Base-by-base conservation (phyloP, 495 filamentous ascomycete genomes). In the Penicillium dipodomyicola region DNA sequence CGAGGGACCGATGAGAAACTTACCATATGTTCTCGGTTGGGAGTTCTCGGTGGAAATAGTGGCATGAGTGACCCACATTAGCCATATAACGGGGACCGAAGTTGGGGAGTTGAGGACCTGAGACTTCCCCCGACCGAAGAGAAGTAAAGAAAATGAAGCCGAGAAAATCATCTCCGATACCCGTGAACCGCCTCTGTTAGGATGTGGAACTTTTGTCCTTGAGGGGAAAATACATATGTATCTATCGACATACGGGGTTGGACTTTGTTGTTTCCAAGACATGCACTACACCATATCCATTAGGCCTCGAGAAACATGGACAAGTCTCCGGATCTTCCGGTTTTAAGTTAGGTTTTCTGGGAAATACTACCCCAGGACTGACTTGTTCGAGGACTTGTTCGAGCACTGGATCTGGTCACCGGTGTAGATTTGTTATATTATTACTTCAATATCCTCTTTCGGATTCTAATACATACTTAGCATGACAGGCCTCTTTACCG, bases 161-260 rank as follows among this genome's bases (percentile, higher is more conserved):
- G 54, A 52, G 44, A n/a, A 15, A 27, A 3, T 9, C 9, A 20
- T n/a, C 1, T 29, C 30, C 30, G 52, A n/a, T 43, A 11, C 53
- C 58, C 53, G 58, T 57, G 49, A 57, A 43, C 45, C 29, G n/a
- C 42, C 56, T 23, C 40, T 47, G 58, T 60, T 51, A 51, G 40
- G 42, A 42, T 8, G 20, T 5, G 0, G 2, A 9, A 9, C 4
- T 9, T 14, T 39, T 15, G n/a, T n/a, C 6, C 1, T 19, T 32
- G 25, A 15, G 37, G 17, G 51, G n/a, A 12, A 35, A 23, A 0
- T 41, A n/a, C n/a, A n/a, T n/a, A n/a, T n/a, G n/a, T n/a, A 5
- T 32, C 35, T n/a, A 15, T 29, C 20, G n/a, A 29, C 5, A 8
- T 9, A 35, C 7, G 15, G 5, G 12, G 8, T n/a, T n/a, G 35